phyloP scores from a whole-genome alignment of 495 filamentous ascomycete genomes.

The Aspergillus incahuasiensis region DNA sequence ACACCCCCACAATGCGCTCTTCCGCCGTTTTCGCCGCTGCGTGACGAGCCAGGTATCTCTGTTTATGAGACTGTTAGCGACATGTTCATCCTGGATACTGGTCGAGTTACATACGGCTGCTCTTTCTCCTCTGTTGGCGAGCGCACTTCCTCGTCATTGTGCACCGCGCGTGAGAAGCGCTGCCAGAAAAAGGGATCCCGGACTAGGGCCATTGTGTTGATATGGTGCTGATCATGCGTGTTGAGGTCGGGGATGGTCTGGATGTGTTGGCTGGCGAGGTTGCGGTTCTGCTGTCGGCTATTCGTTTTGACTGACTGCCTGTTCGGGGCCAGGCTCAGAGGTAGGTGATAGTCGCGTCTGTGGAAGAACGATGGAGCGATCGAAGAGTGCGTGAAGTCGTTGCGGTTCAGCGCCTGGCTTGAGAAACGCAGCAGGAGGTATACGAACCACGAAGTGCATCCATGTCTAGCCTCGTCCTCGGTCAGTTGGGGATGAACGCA shows the following conservation, averaged over 20 bases:
- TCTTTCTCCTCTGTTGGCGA: slow-evolving; percentile 13
- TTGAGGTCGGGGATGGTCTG: neutral
- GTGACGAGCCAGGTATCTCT: slow-evolving; percentile 32
- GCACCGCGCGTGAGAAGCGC: slow-evolving; percentile 57
- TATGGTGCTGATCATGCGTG: neutral
- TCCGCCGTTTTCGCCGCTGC: slow-evolving; percentile 31
- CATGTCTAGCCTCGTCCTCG: slow-evolving; percentile 2
- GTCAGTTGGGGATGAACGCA: neutral
- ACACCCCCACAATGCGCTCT: slow-evolving; percentile 32
- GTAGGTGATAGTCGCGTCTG: neutral
- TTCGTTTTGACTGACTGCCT: too few relatives aligned
- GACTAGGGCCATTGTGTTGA: slow-evolving; percentile 35
- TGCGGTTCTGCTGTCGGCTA: too few relatives aligned
- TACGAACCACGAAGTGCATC: neutral
- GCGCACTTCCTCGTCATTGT: slow-evolving; percentile 40
- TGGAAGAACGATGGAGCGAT: neutral
- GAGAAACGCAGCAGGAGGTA: too few relatives aligned
- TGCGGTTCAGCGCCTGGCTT: neutral
- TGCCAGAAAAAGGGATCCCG: slow-evolving; percentile 61
- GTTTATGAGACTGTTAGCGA: neutral
- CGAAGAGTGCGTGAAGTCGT: neutral
- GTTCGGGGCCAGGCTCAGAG: neutral
- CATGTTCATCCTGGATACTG: too few relatives aligned
- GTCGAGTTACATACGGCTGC: slow-evolving; percentile 19
- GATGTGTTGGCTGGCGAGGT: too few relatives aligned